These are phyloP conservation scores for Geranium rotundifolium DNA, from an alignment of 345 rosid genomes.

Conservation along the genomic window DNA sequence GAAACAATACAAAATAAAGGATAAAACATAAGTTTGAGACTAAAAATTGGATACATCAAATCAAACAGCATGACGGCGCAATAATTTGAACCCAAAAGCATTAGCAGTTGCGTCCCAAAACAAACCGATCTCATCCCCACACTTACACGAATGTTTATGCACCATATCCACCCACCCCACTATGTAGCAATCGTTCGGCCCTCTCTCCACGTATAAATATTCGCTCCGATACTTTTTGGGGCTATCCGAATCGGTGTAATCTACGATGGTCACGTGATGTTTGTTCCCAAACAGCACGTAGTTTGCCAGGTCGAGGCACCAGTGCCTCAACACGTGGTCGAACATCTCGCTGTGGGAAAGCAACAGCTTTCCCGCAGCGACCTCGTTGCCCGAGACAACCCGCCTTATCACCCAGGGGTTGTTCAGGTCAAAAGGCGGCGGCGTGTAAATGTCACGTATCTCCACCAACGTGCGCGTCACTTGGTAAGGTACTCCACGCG, in stretches of 20 bases:
- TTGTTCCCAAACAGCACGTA: conserved; percentile 12
- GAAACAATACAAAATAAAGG: no score
- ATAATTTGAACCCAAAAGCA: conserved; percentile 18
- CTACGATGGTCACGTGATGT: conserved; percentile 15
- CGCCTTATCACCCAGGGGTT: conserved; percentile 28
- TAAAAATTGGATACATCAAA: no score
- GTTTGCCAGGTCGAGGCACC: conserved; percentile 18
- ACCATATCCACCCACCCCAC: conserved; percentile 20
- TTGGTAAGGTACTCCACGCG: conserved; percentile 4
- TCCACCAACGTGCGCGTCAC: conserved; percentile 22
- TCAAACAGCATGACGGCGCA: background rate
- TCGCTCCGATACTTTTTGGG: conserved; percentile 18
- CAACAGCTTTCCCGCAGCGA: conserved; percentile 13
- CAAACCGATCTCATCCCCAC: conserved; percentile 25
- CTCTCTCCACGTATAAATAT: conserved; percentile 19
- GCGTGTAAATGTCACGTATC: conserved; percentile 1
- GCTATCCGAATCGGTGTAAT: conserved; percentile 21
- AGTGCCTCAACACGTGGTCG: conserved; percentile 20
- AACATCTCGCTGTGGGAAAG: conserved; percentile 15
- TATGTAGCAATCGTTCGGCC: conserved; percentile 7
- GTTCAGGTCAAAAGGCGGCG: background rate
- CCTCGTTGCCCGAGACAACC: conserved; percentile 11
- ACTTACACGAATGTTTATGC: conserved; percentile 4
- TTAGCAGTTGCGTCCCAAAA: conserved; percentile 20
- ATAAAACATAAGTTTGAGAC: no score